Evolutionary conservation across 2,329 filamentous ascomycete genomes (phyloP).

Genomic region (Botrytis sinoallii): DNA sequence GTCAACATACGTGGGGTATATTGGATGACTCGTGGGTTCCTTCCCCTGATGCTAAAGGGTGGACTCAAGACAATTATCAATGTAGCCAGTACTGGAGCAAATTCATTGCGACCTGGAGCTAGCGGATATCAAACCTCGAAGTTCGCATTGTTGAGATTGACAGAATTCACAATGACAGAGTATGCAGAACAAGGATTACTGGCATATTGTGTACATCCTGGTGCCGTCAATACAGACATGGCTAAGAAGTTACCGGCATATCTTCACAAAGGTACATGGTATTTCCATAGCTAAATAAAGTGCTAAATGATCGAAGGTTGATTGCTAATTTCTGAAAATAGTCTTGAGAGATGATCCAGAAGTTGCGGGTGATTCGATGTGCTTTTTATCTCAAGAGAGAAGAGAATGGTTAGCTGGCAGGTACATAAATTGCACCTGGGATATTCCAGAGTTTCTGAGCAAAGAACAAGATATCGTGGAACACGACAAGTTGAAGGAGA

Average conservation of each 20-base stretch:
- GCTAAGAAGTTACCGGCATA: conserved; percentile 35
- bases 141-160: conserved; percentile 48
- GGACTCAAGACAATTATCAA: conserved; percentile 47
- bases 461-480: conserved; percentile 45
- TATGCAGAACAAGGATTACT: conserved; percentile 44
- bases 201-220: conserved; percentile 43
- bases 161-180: conserved; percentile 48
- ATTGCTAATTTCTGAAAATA: conserved; percentile 18
- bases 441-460: conserved; percentile 45
- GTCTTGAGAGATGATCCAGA: conserved; percentile 40
- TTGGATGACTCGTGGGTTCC: conserved; percentile 22
- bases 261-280: conserved; percentile 30
- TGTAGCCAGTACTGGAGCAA: conserved; percentile 45
- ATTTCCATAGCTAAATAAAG: neutral
- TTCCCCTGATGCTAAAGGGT: conserved; percentile 32
- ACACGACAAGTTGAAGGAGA: conserved; percentile 38
- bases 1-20: conserved; percentile 29
- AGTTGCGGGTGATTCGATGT: conserved; percentile 44
- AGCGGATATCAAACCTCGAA: conserved; percentile 49
- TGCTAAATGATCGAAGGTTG: neutral
- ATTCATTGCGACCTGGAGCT: conserved; percentile 39
- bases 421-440: conserved; percentile 46
- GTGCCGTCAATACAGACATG: conserved; percentile 42
- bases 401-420: conserved; percentile 47
- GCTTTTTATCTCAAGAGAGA: conserved; percentile 43